Percentiles rank a stretch among this genome's conserved stretches.
Evolutionary conservation across 2,329 filamentous ascomycete species (phyloP).

Genomic region (Colletotrichum australisinense): DNA sequence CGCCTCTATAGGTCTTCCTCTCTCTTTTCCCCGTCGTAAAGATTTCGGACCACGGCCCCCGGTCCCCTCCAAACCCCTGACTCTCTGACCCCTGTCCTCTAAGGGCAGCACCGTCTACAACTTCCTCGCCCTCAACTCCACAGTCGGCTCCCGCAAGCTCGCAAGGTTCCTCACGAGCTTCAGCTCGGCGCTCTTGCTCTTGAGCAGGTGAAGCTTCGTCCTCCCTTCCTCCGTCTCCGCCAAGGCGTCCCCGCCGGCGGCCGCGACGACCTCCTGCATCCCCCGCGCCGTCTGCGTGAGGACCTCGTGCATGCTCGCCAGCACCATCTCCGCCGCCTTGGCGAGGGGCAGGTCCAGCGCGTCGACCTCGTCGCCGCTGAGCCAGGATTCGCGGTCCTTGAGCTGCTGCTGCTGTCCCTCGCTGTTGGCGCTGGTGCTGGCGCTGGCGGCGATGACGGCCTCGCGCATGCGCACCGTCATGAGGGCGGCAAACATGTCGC

Average conservation of each 20-base stretch:
- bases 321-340: constrained; percentile 83
- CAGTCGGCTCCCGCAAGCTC: constrained; percentile 73
- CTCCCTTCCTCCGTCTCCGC: constrained; percentile 58
- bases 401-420: constrained; percentile 49
- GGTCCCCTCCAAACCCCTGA: no score
- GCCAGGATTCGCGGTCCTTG: constrained; percentile 72
- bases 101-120: constrained; percentile 47
- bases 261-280: constrained; percentile 64
- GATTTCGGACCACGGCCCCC: no score
- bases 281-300: constrained; percentile 75
- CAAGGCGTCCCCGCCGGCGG: constrained; percentile 49
- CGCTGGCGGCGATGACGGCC: constrained; percentile 66
- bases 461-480: constrained; percentile 90
- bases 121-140: constrained; percentile 70
- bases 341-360: constrained; percentile 84
- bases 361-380: constrained; percentile 77
- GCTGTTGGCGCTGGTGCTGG: constrained; percentile 38
- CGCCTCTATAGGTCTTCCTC: no score
- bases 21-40: no score
- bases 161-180: constrained; percentile 81
- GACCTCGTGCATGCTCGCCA: constrained; percentile 93
- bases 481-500: constrained; percentile 97
- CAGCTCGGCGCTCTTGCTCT: constrained; percentile 90
- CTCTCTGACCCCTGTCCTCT: no score
- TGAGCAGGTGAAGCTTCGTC: constrained; percentile 73